These are phyloP conservation scores for Quercus tomentella DNA, from an alignment of 331 rosid species.

Conservation along the genomic window DNA sequence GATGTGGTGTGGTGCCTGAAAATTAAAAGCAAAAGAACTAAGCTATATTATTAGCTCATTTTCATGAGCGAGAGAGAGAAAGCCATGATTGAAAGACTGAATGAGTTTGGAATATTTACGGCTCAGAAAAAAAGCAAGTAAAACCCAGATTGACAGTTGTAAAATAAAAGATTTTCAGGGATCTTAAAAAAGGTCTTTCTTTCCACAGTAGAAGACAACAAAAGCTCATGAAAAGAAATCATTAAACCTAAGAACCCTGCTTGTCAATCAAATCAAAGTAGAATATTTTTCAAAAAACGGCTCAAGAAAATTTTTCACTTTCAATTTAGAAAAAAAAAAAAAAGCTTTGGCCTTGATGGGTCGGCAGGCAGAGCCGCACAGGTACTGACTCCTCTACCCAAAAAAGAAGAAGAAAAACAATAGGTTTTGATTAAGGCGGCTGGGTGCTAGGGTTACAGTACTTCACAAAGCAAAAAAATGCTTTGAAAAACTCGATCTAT, in stretches of 20 bases:
- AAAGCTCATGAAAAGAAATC: slow-evolving; percentile 37
- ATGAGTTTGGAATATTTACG: slow-evolving; percentile 28
- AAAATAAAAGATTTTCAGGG: slow-evolving; percentile 31
- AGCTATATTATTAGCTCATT: neutral
- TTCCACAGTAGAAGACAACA: slow-evolving; percentile 41
- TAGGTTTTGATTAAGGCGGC: slow-evolving; percentile 57
- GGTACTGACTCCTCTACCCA: slow-evolving; percentile 31
- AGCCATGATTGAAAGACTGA: slow-evolving; percentile 36
- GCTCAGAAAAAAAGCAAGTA: slow-evolving; percentile 34
- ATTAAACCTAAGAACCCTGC: slow-evolving; percentile 27
- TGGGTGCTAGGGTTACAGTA: slow-evolving; percentile 47
- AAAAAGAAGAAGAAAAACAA: slow-evolving; percentile 15
- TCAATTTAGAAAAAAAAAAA: neutral
- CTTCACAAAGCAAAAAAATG: slow-evolving; percentile 20
- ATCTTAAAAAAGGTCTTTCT: slow-evolving; percentile 21
- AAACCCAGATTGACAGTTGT: slow-evolving; percentile 59
- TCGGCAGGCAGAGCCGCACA: slow-evolving; percentile 14
- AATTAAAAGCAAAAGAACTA: neutral
- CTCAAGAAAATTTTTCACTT: neutral
- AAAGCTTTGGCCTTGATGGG: slow-evolving; percentile 14
- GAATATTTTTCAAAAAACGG: neutral
- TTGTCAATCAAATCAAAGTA: slow-evolving; percentile 36
- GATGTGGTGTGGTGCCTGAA: slow-evolving; percentile 46
- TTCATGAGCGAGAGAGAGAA: slow-evolving; percentile 4
- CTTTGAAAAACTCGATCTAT: slow-evolving; percentile 26